Percentiles rank a stretch among this genome's conserved stretches.
phyloP scores from a whole-genome alignment of 768 basidiomycete genomes.

The Macrolepiota albuminosa region DNA sequence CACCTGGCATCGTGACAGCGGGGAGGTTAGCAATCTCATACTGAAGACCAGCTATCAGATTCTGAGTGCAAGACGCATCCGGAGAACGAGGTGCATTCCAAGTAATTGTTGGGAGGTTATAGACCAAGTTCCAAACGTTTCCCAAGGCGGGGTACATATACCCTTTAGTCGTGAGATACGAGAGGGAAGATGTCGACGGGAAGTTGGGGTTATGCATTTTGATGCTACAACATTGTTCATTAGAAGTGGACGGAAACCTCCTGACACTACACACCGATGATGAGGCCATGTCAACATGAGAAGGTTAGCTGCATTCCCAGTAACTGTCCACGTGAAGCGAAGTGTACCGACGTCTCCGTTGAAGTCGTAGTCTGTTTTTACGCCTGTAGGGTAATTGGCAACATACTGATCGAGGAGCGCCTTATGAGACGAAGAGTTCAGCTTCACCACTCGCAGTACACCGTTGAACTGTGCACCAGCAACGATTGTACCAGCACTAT shows the following conservation, averaged over 20 bases:
- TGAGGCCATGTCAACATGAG: slow-evolving; percentile 31
- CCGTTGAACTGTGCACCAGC: slow-evolving; percentile 22
- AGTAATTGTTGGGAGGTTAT: slow-evolving; percentile 27
- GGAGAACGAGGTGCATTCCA: slow-evolving; percentile 28
- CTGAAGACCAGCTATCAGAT: slow-evolving; percentile 30
- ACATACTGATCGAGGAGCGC: slow-evolving; percentile 25
- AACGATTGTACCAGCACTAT: slow-evolving; percentile 18
- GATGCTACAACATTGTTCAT: background rate
- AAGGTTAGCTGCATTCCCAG: slow-evolving; percentile 24
- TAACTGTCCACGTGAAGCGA: slow-evolving; percentile 27
- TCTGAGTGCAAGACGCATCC: slow-evolving; percentile 24
- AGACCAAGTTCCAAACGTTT: slow-evolving; percentile 26
- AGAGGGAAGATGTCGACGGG: slow-evolving; percentile 21
- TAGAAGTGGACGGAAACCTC: background rate
- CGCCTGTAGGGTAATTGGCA: slow-evolving; percentile 26
- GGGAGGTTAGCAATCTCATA: slow-evolving; percentile 48
- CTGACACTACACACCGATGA: slow-evolving; percentile 21
- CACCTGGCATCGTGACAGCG: slow-evolving; percentile 36
- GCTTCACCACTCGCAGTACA: slow-evolving; percentile 25
- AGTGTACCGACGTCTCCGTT: slow-evolving; percentile 23
- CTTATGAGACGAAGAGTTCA: slow-evolving; percentile 22
- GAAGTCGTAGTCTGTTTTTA: slow-evolving; percentile 26
- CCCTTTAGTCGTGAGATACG: slow-evolving; percentile 29
- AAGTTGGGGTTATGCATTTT: slow-evolving; percentile 24
- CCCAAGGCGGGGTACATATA: slow-evolving; percentile 29